Evolutionary conservation across 495 filamentous ascomycete genomes (phyloP).

Genomic region (Penicillium nucicola): DNA sequence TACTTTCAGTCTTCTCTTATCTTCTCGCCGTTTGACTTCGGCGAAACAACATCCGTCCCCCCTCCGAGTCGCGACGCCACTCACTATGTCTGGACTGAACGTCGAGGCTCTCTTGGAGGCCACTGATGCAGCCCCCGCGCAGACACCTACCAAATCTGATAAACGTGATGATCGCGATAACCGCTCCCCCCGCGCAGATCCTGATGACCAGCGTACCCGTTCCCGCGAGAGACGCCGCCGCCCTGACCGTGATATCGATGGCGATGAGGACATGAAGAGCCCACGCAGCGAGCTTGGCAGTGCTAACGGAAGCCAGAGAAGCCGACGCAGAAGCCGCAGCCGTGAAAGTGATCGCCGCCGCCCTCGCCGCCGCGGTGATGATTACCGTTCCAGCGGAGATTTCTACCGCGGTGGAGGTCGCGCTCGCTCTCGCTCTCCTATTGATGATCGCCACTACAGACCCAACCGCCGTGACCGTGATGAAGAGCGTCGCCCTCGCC

Average conservation of each 20-base stretch:
- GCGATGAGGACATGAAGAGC: constrained; percentile 67
- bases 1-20: constrained; percentile 23
- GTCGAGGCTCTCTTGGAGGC: constrained; percentile 93
- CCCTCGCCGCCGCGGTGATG: constrained; percentile 69
- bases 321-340: constrained; percentile 78
- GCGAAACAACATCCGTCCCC: constrained; percentile 44
- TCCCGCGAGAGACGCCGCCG: constrained; percentile 58
- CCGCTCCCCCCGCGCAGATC: constrained; percentile 56
- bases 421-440: constrained; percentile 72
- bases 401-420: constrained; percentile 71
- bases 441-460: constrained; percentile 71
- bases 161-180: constrained; percentile 58
- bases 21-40: constrained; percentile 43
- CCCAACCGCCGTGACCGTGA: constrained; percentile 43
- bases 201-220: constrained; percentile 51
- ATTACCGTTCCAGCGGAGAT: constrained; percentile 65
- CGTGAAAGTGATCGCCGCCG: constrained; percentile 75
- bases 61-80: constrained; percentile 19
- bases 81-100: constrained; percentile 81
- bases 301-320: constrained; percentile 77
- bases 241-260: constrained; percentile 56
- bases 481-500: constrained; percentile 34
- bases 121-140: constrained; percentile 60
- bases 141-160: constrained; percentile 51
- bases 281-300: constrained; percentile 76